Conservation (phyloP, 768 basidiomycete genomes). For the Panellus pusillus region DNA sequence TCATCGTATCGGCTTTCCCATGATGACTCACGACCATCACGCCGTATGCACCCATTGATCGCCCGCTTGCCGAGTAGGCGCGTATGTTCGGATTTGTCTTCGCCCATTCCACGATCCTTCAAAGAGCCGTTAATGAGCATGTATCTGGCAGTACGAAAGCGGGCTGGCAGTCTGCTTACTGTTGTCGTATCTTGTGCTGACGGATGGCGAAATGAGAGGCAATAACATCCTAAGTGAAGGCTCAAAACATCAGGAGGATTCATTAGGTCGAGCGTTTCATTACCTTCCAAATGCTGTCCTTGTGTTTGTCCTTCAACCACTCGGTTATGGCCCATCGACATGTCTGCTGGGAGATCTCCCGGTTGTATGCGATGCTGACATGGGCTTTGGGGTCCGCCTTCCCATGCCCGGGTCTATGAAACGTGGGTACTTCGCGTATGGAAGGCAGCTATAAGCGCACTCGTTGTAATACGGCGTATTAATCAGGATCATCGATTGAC, state of each 20-base stretch:
- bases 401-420: conserved; percentile 48
- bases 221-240: conserved; percentile 55
- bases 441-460: conserved; percentile 27
- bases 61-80: conserved; percentile 17
- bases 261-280: neutral
- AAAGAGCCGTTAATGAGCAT: neutral
- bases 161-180: conserved; percentile 36
- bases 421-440: neutral
- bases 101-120: conserved; percentile 38
- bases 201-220: conserved; percentile 46
- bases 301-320: conserved; percentile 47
- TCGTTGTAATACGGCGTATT: conserved; percentile 59
- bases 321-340: conserved; percentile 54
- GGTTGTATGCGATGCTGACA: conserved; percentile 48
- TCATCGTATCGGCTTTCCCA: neutral
- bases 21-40: conserved; percentile 1
- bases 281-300: conserved; percentile 48
- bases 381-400: conserved; percentile 34
- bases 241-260: neutral
- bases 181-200: conserved; percentile 39
- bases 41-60: neutral
- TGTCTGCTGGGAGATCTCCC: conserved; percentile 42
- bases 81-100: conserved; percentile 28
- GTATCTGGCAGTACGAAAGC: neutral
- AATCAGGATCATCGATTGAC: conserved; percentile 56